Percentiles rank a stretch among this genome's conserved stretches.
phyloP scores from a whole-genome alignment of 805 yeast species.

The Lachancea thermotolerans region DNA sequence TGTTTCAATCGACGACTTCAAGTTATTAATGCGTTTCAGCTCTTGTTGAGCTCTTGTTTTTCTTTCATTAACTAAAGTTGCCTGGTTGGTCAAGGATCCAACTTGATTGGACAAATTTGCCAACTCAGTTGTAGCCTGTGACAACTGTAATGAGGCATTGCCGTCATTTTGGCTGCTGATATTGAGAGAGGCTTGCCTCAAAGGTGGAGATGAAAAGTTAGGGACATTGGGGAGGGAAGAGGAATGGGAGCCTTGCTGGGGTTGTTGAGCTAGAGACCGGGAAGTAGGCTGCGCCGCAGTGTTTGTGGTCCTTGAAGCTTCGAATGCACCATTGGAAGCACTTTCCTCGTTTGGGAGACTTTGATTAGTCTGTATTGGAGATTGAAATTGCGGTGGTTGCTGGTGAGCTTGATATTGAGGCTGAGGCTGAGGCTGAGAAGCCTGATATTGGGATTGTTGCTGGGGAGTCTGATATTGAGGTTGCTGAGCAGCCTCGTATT shows the following conservation, averaged over 20 bases:
- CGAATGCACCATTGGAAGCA: no score
- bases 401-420: constrained; percentile 8
- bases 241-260: constrained; percentile 5
- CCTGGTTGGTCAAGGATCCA: constrained; percentile 68
- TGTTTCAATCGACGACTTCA: constrained; percentile 66
- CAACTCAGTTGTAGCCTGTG: constrained; percentile 76
- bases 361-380: no score
- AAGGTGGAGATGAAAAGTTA: constrained; percentile 22
- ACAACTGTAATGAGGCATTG: constrained; percentile 58
- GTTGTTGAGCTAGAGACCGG: constrained; percentile 12
- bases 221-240: constrained; percentile 30
- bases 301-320: constrained; percentile 37
- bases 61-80: constrained; percentile 61
- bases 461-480: not conserved
- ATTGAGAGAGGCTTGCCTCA: constrained; percentile 20
- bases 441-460: constrained; percentile 2
- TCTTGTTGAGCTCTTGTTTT: constrained; percentile 73
- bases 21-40: constrained; percentile 54
- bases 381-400: constrained; percentile 4
- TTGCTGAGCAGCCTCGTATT: constrained; percentile 1
- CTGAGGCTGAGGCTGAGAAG: constrained; percentile 13
- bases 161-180: constrained; percentile 51
- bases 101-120: constrained; percentile 84
- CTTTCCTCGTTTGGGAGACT: no score
- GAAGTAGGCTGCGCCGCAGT: constrained; percentile 38